Conservation (phyloP, 495 filamentous ascomycete species). For the Pyrenopolyporus hunteri region DNA sequence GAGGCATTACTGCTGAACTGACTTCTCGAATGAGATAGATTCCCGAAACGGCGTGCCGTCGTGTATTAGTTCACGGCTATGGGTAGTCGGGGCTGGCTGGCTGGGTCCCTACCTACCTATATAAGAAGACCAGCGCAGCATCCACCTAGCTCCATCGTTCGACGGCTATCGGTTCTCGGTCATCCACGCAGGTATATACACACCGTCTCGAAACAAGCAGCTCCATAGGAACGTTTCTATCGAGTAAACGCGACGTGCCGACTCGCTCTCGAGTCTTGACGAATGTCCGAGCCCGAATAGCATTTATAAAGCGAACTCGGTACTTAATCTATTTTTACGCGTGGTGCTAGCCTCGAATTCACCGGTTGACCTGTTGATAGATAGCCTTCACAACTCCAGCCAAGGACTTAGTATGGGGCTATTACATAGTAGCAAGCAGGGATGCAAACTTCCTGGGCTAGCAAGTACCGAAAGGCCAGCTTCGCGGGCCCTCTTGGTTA, state of each 20-base stretch:
- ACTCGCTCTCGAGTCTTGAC: conserved; percentile 8
- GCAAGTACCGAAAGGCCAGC: conserved; percentile 7
- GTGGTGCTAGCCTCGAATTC: not conserved
- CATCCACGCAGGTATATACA: not conserved
- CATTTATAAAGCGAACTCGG: not conserved
- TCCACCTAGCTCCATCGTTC: not conserved
- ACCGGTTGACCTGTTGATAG: not conserved
- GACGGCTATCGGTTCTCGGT: conserved; percentile 21
- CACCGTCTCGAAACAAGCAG: not conserved
- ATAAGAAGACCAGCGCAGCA: conserved; percentile 10
- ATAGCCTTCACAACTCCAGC: no score
- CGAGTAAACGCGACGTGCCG: not conserved
- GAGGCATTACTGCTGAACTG: conserved; percentile 30
- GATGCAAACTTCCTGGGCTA: not conserved
- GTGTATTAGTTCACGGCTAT: conserved; percentile 12
- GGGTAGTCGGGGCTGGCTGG: not conserved
- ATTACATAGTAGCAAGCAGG: not conserved
- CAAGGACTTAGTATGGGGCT: conserved; percentile 1
- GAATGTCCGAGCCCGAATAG: conserved; percentile 19
- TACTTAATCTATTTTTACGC: not conserved
- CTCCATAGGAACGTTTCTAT: not conserved
- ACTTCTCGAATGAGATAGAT: conserved; percentile 18
- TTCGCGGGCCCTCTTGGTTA: not conserved
- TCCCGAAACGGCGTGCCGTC: conserved; percentile 24
- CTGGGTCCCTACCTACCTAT: no score